Percentiles rank a stretch among this genome's conserved stretches.
phyloP scores from a whole-genome alignment of 805 yeast species.

The Barnettozyma botsteinii region DNA sequence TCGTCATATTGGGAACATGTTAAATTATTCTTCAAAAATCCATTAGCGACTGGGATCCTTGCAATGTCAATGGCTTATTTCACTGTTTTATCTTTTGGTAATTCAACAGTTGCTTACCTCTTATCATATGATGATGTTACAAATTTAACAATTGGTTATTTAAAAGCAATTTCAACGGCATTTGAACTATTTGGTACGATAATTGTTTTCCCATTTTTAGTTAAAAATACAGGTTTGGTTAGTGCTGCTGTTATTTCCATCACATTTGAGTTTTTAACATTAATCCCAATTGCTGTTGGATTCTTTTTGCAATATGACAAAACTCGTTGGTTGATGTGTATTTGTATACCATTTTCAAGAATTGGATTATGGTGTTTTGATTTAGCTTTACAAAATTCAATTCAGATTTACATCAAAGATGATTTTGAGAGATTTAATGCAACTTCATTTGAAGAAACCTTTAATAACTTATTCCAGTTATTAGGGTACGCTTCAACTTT shows the following conservation, averaged over 20 bases:
- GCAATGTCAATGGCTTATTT: conserved; percentile 27
- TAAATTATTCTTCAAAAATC: conserved; percentile 23
- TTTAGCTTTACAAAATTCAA: conserved; percentile 29
- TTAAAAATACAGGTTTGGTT: conserved; percentile 23
- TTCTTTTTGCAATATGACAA: conserved; percentile 11
- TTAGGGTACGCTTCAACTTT: conserved; percentile 26
- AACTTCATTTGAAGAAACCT: conserved; percentile 31
- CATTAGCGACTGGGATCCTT: conserved; percentile 28
- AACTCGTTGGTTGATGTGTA: conserved; percentile 20
- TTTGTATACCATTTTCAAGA: conserved; percentile 28
- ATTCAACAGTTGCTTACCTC: conserved; percentile 32
- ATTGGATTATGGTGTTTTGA: conserved; percentile 40
- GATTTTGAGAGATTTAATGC: conserved; percentile 28
- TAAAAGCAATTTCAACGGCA: conserved; percentile 28
- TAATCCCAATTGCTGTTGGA: conserved; percentile 23
- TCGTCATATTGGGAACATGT: conserved; percentile 12
- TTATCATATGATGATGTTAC: conserved; percentile 26
- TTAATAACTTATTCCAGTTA: conserved; percentile 28
- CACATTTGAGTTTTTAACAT: conserved; percentile 26
- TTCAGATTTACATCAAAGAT: conserved; percentile 30
- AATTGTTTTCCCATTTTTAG: conserved; percentile 27
- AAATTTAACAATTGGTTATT: conserved; percentile 27
- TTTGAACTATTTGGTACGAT: conserved; percentile 31
- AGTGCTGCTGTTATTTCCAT: conserved; percentile 28
- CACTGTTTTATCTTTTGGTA: conserved; percentile 35